Conservation (phyloP, 805 yeast species). For the Diddensiella transvaalensis region DNA sequence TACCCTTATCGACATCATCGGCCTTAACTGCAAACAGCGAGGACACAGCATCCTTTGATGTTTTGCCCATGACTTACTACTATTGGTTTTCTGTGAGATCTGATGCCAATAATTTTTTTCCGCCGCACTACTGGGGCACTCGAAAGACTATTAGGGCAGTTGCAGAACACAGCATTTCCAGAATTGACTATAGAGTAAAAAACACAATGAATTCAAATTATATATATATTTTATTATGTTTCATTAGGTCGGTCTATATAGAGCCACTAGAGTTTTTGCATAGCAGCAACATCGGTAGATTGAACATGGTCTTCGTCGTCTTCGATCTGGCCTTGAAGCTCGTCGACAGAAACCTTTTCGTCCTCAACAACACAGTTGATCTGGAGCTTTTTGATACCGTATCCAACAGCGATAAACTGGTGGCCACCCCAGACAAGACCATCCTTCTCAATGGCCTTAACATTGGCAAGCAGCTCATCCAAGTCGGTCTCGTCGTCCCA, state of each 20-base stretch:
- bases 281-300: conserved; percentile 98
- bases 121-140: too few species aligned
- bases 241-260: background rate
- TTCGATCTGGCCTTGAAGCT: conserved; percentile 65
- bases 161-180: too few species aligned
- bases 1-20: conserved; percentile 1
- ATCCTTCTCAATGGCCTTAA: conserved; percentile 78
- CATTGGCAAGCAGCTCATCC: conserved; percentile 81
- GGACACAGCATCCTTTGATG: too few species aligned
- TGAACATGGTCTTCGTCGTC: conserved; percentile 99
- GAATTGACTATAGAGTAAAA: too few species aligned
- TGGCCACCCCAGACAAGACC: conserved; percentile 99
- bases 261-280: conserved; percentile 83
- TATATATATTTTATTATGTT: too few species aligned
- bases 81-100: too few species aligned
- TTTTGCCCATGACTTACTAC: too few species aligned
- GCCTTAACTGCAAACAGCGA: background rate
- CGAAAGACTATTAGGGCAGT: too few species aligned
- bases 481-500: conserved; percentile 99
- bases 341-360: conserved; percentile 89
- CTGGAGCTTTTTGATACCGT: conserved; percentile 99
- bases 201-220: too few species aligned
- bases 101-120: too few species aligned
- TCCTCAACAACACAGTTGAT: conserved; percentile 98
- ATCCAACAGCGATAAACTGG: conserved; percentile 96